Evolutionary conservation across 2,329 filamentous ascomycete species (phyloP).

Genomic region (Teratosphaeria destructans): DNA sequence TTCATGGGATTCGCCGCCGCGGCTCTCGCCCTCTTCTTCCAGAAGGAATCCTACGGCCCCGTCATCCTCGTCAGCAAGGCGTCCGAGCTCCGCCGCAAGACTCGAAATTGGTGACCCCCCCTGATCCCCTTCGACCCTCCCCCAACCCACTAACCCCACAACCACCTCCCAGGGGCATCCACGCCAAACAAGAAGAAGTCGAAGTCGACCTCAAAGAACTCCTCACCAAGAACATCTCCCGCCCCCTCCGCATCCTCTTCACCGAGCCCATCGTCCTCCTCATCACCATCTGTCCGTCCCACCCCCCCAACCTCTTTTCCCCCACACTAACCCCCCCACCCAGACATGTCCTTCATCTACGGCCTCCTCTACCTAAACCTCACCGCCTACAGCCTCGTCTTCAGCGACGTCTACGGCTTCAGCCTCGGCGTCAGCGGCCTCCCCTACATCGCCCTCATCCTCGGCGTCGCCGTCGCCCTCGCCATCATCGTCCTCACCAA

Average conservation of each 20-base stretch:
- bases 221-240: constrained; percentile 26
- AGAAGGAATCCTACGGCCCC: constrained; percentile 49
- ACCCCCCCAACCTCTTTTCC: constrained; percentile 17
- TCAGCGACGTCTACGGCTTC: constrained; percentile 61
- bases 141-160: too few relatives aligned
- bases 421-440: constrained; percentile 60
- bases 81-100: constrained; percentile 42
- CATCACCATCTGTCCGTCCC: constrained; percentile 33
- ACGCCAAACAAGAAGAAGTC: constrained; percentile 39
- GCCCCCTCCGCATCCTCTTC: constrained; percentile 38
- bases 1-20: constrained; percentile 48
- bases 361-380: constrained; percentile 72
- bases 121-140: too few relatives aligned
- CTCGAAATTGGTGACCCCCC: constrained; percentile 38
- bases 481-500: constrained; percentile 12
- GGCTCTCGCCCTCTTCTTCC: constrained; percentile 40
- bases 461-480: constrained; percentile 22
- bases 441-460: constrained; percentile 63
- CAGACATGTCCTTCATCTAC: constrained; percentile 4
- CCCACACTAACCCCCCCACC: background rate
- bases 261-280: constrained; percentile 41
- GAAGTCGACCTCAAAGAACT: constrained; percentile 28
- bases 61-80: constrained; percentile 49
- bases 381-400: constrained; percentile 75
- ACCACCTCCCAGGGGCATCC: constrained; percentile 36